Evolutionary conservation across 345 rosid genomes (phyloP), one percentile per base, ranked within the genome.

Genomic region (Punica granatum): DNA sequence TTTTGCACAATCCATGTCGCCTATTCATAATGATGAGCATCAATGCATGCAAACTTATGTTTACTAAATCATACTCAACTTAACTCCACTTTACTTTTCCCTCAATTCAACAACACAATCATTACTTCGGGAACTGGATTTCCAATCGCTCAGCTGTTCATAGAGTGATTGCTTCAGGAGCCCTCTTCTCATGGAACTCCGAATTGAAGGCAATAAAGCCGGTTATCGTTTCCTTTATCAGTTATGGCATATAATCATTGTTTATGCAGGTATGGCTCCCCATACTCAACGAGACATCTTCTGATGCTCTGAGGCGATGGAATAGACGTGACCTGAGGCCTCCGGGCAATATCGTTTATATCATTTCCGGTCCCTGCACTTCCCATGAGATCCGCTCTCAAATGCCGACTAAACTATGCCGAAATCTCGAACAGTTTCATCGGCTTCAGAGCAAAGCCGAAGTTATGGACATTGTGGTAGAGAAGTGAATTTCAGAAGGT

Each of bases 281-380:
- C 81, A 7, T 85, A 81, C 30, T 85, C 95, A 30, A 79, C 78
- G 46, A 76, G 91, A 31, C 96, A 91, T 61, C 67, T 94, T 59
- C 75, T 67, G 75, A 79, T 81, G 85, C 93, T 91, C 69, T 82
- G 87, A 0, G 84, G 79, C 68, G 99, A 88, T 60, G 93, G 95
- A 9, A 70, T 94, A 64, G 84, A 86, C 85, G 74, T 67, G 84
- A 86, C 85, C 73, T 67, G 81, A 84, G 96, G 58, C 96, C 98
- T 60, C 82, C 91, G 26, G 99, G 99, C 41, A 88, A 88, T 76
- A 92, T 91, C 25, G 77, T 94, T 15, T 94, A 94, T 73, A 82
- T 94, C 73, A 85, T 94, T 86, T 91, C 90, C 67, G 91, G 95
- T 0, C 97, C 99, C 64, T 89, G 91, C 69, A 85, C 96, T 12